Evolutionary conservation across 352 stramenopile species (phyloP).

Genomic region (Globisporangium megalacanthum): DNA sequence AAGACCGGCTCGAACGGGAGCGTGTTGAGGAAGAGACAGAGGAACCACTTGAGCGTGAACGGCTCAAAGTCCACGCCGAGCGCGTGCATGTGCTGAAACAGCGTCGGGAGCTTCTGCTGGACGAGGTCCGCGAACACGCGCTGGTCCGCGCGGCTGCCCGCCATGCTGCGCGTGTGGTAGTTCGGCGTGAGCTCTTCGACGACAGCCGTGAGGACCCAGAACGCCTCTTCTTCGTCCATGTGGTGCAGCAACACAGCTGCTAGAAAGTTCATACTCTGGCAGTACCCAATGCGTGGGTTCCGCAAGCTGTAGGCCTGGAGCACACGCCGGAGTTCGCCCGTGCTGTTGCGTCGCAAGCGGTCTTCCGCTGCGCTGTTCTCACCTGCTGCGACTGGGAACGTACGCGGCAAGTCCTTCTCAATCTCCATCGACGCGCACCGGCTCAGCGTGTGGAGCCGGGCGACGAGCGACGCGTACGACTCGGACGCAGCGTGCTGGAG

Average conservation of each 20-base stretch:
- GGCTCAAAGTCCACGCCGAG: slow-evolving; percentile 83
- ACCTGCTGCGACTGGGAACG: slow-evolving; percentile 47
- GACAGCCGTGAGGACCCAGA: slow-evolving; percentile 83
- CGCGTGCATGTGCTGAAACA: slow-evolving; percentile 62
- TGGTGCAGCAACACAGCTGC: slow-evolving; percentile 73
- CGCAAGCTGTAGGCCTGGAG: slow-evolving; percentile 82
- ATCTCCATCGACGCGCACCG: slow-evolving; percentile 78
- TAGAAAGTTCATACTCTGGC: slow-evolving; percentile 89
- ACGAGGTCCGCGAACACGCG: slow-evolving; percentile 84
- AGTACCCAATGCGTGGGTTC: slow-evolving; percentile 84
- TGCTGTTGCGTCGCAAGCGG: slow-evolving; percentile 25
- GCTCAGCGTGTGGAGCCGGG: slow-evolving; percentile 47
- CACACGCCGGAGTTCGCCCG: slow-evolving; percentile 66
- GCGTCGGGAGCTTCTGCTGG: slow-evolving; percentile 74
- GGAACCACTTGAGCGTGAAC: slow-evolving; percentile 91
- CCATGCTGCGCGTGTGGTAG: slow-evolving; percentile 87
- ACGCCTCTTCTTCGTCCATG: slow-evolving; percentile 81
- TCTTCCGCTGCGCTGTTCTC: slow-evolving; percentile 10
- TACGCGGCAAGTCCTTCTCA: slow-evolving; percentile 85
- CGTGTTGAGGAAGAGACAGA: slow-evolving; percentile 92
- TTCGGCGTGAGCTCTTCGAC: slow-evolving; percentile 88
- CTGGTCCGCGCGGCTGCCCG: slow-evolving; percentile 86
- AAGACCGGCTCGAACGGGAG: slow-evolving; percentile 85
- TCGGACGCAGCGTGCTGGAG: slow-evolving; percentile 34
- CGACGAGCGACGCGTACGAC: slow-evolving; percentile 51